A percentile compares a stretch with the other conserved stretches of the same genome.
These are phyloP conservation scores for Dactylellina drechsleri DNA, from an alignment of 2,329 filamentous ascomycete genomes.

Conservation along the genomic window DNA sequence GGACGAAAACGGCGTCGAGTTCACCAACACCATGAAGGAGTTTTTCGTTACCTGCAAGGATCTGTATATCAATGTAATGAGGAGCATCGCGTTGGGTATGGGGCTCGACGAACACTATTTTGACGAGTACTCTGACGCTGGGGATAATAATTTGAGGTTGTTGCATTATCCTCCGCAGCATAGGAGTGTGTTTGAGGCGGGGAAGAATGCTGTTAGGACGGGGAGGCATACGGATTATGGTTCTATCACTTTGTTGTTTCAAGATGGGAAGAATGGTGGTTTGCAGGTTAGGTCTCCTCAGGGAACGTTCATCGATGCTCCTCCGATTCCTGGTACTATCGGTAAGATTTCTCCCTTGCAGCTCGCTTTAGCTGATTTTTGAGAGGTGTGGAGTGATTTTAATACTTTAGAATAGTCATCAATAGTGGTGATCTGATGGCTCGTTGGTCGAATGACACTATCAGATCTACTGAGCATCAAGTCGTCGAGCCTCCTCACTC, in stretches of 20 bases:
- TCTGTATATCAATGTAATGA: conserved; percentile 81
- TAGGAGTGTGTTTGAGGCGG: conserved; percentile 72
- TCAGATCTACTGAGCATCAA: conserved; percentile 88
- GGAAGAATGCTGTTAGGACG: conserved; percentile 76
- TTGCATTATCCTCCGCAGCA: conserved; percentile 79
- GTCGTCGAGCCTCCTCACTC: conserved; percentile 81
- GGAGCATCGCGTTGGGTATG: conserved; percentile 84
- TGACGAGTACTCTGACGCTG: conserved; percentile 75
- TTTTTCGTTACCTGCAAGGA: conserved; percentile 80
- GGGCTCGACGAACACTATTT: conserved; percentile 78
- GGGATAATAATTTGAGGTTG: conserved; percentile 77
- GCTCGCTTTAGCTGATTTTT: neutral
- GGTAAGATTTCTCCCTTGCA: conserved; percentile 29
- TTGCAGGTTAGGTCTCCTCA: conserved; percentile 74
- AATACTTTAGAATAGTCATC: conserved; percentile 71
- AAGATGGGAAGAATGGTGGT: conserved; percentile 67
- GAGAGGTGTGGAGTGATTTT: neutral
- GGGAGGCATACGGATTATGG: conserved; percentile 79
- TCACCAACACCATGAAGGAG: conserved; percentile 76
- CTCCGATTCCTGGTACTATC: conserved; percentile 77
- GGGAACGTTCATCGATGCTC: conserved; percentile 82
- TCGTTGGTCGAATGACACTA: conserved; percentile 89
- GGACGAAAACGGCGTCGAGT: conserved; percentile 68
- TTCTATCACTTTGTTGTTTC: conserved; percentile 72
- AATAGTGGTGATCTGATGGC: conserved; percentile 89